Percentiles rank a stretch among this genome's conserved stretches.
These are phyloP conservation scores for Melanomma pulvis-pyrius DNA, from an alignment of 495 filamentous ascomycete genomes.

Conservation along the genomic window DNA sequence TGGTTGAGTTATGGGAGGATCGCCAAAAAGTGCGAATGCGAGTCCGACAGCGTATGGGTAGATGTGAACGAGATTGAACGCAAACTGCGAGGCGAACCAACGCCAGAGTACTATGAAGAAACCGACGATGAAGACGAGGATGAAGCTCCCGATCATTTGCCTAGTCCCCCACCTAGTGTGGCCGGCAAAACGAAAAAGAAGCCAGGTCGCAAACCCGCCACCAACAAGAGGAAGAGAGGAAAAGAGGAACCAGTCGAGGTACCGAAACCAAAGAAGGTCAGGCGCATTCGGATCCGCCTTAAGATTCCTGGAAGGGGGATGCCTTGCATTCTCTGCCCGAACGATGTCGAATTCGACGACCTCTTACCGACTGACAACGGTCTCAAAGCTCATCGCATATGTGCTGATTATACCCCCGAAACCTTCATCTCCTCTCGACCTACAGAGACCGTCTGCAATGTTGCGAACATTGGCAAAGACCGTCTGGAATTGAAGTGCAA, in stretches of 20 bases:
- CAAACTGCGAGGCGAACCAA: conserved; percentile 87
- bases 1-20: conserved; percentile 95
- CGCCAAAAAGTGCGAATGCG: conserved; percentile 96
- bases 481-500: conserved; percentile 90
- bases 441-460: conserved; percentile 75
- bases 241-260: conserved; percentile 57
- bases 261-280: conserved; percentile 61
- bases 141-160: conserved; percentile 68
- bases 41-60: conserved; percentile 96
- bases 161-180: conserved; percentile 79
- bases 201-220: conserved; percentile 39
- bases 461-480: conserved; percentile 80
- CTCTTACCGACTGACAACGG: conserved; percentile 87
- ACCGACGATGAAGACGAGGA: conserved; percentile 77
- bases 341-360: conserved; percentile 82
- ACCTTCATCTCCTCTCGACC: conserved; percentile 76
- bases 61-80: conserved; percentile 94
- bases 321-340: conserved; percentile 90
- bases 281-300: conserved; percentile 71
- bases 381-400: conserved; percentile 82
- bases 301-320: conserved; percentile 71
- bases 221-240: conserved; percentile 62
- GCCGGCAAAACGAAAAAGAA: conserved; percentile 59
- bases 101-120: conserved; percentile 81
- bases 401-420: conserved; percentile 88